Base-by-base conservation (phyloP, 1,139 yeast species). In the Sugiyamaella paludigena region DNA sequence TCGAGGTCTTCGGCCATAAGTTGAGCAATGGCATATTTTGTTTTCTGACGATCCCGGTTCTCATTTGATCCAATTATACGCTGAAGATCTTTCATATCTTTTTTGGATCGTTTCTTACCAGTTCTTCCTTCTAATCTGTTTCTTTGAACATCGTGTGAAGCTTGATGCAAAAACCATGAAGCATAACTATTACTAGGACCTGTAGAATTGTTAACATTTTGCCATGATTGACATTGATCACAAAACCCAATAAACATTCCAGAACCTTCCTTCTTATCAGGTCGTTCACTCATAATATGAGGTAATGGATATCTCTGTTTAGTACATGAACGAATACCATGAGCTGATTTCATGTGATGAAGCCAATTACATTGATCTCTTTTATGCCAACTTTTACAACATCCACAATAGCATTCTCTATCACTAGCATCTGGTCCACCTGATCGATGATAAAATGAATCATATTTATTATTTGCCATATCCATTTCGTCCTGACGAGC, bases 331-430 rank as follows among this genome's bases (percentile, higher is more conserved):
- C 60, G 53, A 34, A 57, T 54, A 1, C 60, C 60, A 39, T 57
- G 60, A 7, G 53, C 56, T 11, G 58, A 56, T 37, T 57, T 57
- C 60, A 57, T 57, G 47, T 57, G 60, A 29, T 57, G 60, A 4
- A 57, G 52, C 54, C 54, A 57, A 30, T 57, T 57, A 42, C 59
- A 56, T 43, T 57, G 57, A 41, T 57, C 58, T 13, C 60, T 51
- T 41, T 55, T 57, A 37, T 56, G 59, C 59, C 59, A 57, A 11
- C 50, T 50, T 33, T 51, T 43, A 38, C 60, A 57, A 39, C 54
- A 50, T 27, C 60, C 60, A 33, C 60, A 57, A 39, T 52, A 57
- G 36, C 58, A 55, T 35, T 57, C 59, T 4, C 58, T 38, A 19
- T 50, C 53, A 9, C 45, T 45, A 2, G 47, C 39, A 12, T 43